Evolutionary conservation across 1,139 yeast species (phyloP), one percentile per base, ranked within the genome.

Genomic region (Candida sanyaensis): DNA sequence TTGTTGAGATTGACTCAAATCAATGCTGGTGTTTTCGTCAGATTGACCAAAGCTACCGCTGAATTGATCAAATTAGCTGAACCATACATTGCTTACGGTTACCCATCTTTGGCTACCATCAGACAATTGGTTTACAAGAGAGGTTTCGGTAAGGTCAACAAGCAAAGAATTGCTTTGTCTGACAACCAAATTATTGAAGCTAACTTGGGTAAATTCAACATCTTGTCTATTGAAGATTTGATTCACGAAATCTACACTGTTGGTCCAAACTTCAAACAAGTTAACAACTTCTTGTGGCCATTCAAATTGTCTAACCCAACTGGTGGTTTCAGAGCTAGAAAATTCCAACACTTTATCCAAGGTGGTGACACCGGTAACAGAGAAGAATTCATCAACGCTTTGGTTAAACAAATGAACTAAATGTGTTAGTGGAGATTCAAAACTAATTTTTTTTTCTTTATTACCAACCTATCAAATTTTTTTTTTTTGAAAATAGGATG

Each of bases 351-450:
- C 83, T 93, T 89, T 77, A 89, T 93, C 84, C 97, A 92, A 84
- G 98, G 99, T 83, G 99, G 99, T 85, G 88, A 97, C 81, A 84
- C 92, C 77, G 99, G 99, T 86, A 92, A 93, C 96, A 91, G 98
- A 81, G 99, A 93, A 82, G 89, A 92, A 73, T 87, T 83, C 90
- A 93, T 93, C 81, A 93, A 93, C 86, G 88, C 89, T 77, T 88
- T 95, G 79, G 92, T 93, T 75, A 91, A 92, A 85, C 90, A 95
- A 76, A 89, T 88, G 96, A 88, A 87, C 91, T 88, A 86, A 78
- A 69, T 50, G 47, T 41, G 39, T 41, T 49, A 34, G 33, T 21
- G 23, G 24, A 4, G 12, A 10, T 13, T 26, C n/a, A 6, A 36
- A n/a, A 37, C 41, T 24, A 21, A 41, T 29, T 12, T n/a, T 40